Percentiles rank a stretch among this genome's conserved stretches.
These are phyloP conservation scores for Colletotrichum somersetense DNA, from an alignment of 2,329 filamentous ascomycete species.

Conservation along the genomic window DNA sequence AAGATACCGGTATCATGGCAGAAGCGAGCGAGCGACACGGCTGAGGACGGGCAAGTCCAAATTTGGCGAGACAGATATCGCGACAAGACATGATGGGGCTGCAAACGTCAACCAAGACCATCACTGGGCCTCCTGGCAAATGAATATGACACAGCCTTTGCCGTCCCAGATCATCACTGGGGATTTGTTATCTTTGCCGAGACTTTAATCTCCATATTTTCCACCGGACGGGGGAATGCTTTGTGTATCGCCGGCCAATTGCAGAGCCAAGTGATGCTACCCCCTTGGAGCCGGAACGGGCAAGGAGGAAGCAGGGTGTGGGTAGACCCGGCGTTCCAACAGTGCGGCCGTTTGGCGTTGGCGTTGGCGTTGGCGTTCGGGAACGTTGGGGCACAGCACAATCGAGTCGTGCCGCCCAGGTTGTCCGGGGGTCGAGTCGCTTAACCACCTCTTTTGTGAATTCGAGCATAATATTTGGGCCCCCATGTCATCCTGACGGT, in stretches of 20 bases:
- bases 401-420: slow-evolving; percentile 9
- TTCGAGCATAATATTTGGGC: background rate
- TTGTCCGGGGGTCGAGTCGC: slow-evolving; percentile 1
- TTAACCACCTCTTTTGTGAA: background rate
- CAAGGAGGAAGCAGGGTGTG: slow-evolving; percentile 12
- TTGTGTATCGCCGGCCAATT: slow-evolving; percentile 35
- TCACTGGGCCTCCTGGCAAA: slow-evolving; percentile 24
- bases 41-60: slow-evolving; percentile 20
- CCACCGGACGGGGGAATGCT: slow-evolving; percentile 21
- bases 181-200: slow-evolving; percentile 40
- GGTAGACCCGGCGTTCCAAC: slow-evolving; percentile 1
- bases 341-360: slow-evolving; percentile 16
- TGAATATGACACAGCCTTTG: slow-evolving; percentile 22
- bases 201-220: slow-evolving; percentile 36
- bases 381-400: background rate
- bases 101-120: background rate
- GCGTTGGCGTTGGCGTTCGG: slow-evolving; percentile 3
- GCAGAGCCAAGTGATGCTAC: slow-evolving; percentile 14
- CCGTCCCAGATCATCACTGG: background rate
- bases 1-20: slow-evolving; percentile 20
- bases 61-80: slow-evolving; percentile 14
- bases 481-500: background rate
- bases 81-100: background rate
- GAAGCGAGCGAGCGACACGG: slow-evolving; percentile 11
- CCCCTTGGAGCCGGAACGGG: slow-evolving; percentile 21